Conservation (phyloP, 177 flowering plant genomes). For the Vitis hybrid region DNA sequence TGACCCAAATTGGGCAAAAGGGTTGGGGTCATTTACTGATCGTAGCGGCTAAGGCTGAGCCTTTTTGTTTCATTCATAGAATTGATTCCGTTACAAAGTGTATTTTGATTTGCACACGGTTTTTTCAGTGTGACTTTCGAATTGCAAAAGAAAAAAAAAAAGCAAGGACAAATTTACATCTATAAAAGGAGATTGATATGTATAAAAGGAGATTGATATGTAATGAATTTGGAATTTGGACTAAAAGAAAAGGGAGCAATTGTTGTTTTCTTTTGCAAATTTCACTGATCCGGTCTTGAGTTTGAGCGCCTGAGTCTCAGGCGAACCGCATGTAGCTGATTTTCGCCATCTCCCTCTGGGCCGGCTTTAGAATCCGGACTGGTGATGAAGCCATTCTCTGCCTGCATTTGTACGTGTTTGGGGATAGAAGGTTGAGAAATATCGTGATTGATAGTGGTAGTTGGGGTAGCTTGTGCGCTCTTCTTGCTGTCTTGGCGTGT, state of each 20-base stretch:
- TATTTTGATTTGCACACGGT: neutral
- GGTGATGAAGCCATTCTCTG: neutral
- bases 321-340: constrained; percentile 7
- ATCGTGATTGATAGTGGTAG: constrained; percentile 12
- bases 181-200: neutral
- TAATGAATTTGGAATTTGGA: constrained; percentile 3
- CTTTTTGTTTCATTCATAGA: neutral
- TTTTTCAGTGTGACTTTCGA: neutral
- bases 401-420: neutral
- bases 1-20: neutral
- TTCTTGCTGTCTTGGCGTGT: too few species aligned
- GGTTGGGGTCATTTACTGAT: neutral
- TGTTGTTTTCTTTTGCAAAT: neutral
- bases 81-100: neutral
- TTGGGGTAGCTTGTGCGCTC: neutral
- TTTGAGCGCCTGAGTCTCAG: constrained; percentile 18
- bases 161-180: neutral
- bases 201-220: neutral
- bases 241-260: neutral
- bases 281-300: neutral
- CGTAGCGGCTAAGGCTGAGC: too few species aligned
- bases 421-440: too few species aligned
- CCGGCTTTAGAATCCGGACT: neutral
- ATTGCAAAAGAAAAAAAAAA: neutral
- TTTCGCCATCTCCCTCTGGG: neutral